Evolutionary conservation across 805 yeast genomes (phyloP).

Genomic region (Candida odintsovae): DNA sequence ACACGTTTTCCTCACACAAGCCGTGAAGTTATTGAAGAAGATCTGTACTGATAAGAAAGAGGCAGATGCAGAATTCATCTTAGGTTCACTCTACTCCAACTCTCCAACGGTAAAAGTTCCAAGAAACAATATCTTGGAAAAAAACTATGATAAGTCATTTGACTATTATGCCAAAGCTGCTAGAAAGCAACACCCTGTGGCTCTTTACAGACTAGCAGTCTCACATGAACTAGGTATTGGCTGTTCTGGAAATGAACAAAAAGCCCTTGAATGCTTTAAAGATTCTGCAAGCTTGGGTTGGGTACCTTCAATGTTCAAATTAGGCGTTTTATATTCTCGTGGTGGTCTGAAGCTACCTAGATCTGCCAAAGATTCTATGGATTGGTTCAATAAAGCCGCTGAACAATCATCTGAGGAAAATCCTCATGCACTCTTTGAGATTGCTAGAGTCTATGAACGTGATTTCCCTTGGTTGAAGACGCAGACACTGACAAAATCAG

Average conservation of each 20-base stretch:
- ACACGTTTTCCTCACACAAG: conserved; percentile 49
- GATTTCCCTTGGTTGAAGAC: conserved; percentile 26
- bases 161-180: conserved; percentile 58
- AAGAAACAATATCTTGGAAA: conserved; percentile 42
- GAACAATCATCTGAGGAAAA: conserved; percentile 35
- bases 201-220: conserved; percentile 65
- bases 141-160: conserved; percentile 56
- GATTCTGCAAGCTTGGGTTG: conserved; percentile 59
- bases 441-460: conserved; percentile 50
- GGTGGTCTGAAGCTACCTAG: conserved; percentile 37
- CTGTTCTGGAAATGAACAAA: conserved; percentile 34
- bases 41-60: conserved; percentile 43
- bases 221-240: conserved; percentile 66
- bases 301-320: conserved; percentile 65
- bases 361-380: conserved; percentile 37
- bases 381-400: conserved; percentile 49
- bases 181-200: conserved; percentile 47
- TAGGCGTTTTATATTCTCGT: conserved; percentile 58
- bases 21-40: conserved; percentile 54
- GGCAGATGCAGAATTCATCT: conserved; percentile 50
- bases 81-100: conserved; percentile 59
- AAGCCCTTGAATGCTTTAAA: conserved; percentile 49
- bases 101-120: conserved; percentile 39
- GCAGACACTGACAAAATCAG: conserved; percentile 14
- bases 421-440: conserved; percentile 54